These are phyloP conservation scores for Zygnema cylindricum DNA, from an alignment of 139 green algal species.

Conservation along the genomic window DNA sequence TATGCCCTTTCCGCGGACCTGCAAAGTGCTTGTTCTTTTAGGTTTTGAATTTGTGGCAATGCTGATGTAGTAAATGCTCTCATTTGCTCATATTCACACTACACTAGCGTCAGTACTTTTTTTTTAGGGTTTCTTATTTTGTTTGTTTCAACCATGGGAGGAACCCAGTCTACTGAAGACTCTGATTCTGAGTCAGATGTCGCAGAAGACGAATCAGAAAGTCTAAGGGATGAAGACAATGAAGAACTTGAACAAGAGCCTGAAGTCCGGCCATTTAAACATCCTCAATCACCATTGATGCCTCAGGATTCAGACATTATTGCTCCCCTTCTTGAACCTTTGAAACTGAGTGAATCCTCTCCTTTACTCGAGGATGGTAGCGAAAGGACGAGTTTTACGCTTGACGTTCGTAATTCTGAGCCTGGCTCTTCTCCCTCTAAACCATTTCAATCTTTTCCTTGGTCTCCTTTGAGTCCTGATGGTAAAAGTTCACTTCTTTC, in stretches of 20 bases:
- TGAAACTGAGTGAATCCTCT: not conserved
- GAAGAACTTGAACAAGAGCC: constrained; percentile 25
- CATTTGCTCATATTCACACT: too few species aligned
- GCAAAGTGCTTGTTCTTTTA: too few species aligned
- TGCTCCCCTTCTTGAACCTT: not conserved
- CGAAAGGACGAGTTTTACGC: too few species aligned
- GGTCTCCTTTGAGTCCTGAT: not conserved
- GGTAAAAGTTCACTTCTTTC: too few species aligned
- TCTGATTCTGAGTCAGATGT: constrained; percentile 3
- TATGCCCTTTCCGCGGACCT: too few species aligned
- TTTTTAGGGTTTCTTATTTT: too few species aligned
- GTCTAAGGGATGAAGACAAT: not conserved
- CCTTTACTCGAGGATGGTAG: not conserved
- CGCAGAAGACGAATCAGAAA: not conserved
- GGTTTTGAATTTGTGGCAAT: too few species aligned
- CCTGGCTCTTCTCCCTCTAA: not conserved
- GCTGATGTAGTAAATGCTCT: too few species aligned
- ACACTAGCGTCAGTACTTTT: too few species aligned
- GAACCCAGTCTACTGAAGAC: not conserved
- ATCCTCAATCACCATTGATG: not conserved
- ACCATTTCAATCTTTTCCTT: not conserved
- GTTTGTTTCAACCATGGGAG: constrained; percentile 12
- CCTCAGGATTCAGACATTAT: constrained; percentile 10
- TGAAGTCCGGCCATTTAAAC: constrained; percentile 2
- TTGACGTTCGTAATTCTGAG: too few species aligned